Percentiles rank a stretch among this genome's conserved stretches.
These are phyloP conservation scores for Gastrolobium villosum DNA, from an alignment of 306 rosid species.

Conservation along the genomic window DNA sequence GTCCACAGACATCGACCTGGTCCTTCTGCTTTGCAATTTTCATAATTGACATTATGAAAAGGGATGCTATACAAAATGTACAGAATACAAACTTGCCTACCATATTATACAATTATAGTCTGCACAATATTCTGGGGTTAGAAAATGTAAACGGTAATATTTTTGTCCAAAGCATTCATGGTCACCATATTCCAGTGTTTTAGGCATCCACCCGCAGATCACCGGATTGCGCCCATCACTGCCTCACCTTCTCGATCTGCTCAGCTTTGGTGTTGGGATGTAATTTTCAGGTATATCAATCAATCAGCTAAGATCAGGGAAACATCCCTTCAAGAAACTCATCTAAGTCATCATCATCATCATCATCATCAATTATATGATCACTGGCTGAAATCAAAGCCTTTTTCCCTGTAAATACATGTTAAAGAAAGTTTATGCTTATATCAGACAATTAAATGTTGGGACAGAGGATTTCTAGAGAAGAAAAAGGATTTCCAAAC, in stretches of 20 bases:
- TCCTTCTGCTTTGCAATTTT: slow-evolving; percentile 24
- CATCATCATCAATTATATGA: slow-evolving; percentile 50
- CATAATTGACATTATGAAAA: not conserved
- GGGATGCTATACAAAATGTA: slow-evolving; percentile 17
- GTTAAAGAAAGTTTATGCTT: slow-evolving; percentile 30
- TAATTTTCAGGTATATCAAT: slow-evolving; percentile 11
- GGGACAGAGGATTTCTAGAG: not conserved
- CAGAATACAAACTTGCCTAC: slow-evolving; percentile 18
- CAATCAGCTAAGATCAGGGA: slow-evolving; percentile 59
- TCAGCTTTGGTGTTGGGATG: slow-evolving; percentile 21
- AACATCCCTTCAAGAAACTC: slow-evolving; percentile 94
- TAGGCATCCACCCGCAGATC: slow-evolving; percentile 17
- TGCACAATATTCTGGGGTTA: not conserved
- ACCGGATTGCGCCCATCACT: slow-evolving; percentile 1
- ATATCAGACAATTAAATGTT: slow-evolving; percentile 13
- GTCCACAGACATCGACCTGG: not conserved
- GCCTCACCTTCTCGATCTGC: not conserved
- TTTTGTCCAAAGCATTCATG: not conserved
- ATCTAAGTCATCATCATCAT: slow-evolving; percentile 64
- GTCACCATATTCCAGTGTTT: not conserved
- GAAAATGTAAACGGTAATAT: not conserved
- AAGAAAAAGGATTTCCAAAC: slow-evolving; percentile 11
- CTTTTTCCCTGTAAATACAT: slow-evolving; percentile 68
- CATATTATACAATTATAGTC: slow-evolving; percentile 1
- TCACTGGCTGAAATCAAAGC: slow-evolving; percentile 59